Evolutionary conservation across 2,329 filamentous ascomycete genomes (phyloP).

Genomic region (Botrytis deweyae): DNA sequence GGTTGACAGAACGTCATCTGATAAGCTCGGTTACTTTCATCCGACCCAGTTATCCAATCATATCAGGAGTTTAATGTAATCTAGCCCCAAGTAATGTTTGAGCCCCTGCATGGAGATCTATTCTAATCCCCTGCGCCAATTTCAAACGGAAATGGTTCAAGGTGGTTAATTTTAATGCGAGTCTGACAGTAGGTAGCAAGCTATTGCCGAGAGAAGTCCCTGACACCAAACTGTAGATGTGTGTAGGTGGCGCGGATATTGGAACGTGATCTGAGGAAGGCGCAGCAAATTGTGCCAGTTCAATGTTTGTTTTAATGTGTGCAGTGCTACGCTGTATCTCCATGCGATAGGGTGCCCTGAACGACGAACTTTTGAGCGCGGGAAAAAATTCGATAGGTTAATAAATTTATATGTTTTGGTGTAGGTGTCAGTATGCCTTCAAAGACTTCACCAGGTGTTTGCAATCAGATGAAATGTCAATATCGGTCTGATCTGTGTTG

Average conservation of each 20-base stretch:
- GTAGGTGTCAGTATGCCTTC: too few relatives aligned
- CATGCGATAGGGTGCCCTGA: background rate
- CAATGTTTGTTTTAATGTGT: background rate
- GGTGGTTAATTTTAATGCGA: background rate
- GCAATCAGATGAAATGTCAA: background rate
- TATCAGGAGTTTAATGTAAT: background rate
- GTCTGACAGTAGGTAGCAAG: slow-evolving; percentile 6
- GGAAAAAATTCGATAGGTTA: background rate
- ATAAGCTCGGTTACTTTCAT: slow-evolving; percentile 14
- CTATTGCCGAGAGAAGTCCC: background rate
- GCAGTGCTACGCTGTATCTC: background rate
- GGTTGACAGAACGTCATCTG: slow-evolving; percentile 2
- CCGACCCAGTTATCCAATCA: background rate
- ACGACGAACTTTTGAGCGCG: background rate
- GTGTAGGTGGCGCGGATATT: background rate
- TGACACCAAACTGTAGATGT: background rate
- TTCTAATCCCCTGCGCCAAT: slow-evolving; percentile 12
- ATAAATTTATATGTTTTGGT: background rate
- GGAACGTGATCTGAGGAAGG: slow-evolving; percentile 15
- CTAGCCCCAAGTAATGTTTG: background rate
- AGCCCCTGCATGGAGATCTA: slow-evolving; percentile 1
- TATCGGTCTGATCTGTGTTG: background rate
- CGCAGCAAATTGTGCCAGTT: slow-evolving; percentile 2
- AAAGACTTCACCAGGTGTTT: background rate
- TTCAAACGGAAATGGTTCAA: slow-evolving; percentile 2